phyloP scores from a whole-genome alignment of 108 stramenopile species.

The Chaetoceros muelleri region DNA sequence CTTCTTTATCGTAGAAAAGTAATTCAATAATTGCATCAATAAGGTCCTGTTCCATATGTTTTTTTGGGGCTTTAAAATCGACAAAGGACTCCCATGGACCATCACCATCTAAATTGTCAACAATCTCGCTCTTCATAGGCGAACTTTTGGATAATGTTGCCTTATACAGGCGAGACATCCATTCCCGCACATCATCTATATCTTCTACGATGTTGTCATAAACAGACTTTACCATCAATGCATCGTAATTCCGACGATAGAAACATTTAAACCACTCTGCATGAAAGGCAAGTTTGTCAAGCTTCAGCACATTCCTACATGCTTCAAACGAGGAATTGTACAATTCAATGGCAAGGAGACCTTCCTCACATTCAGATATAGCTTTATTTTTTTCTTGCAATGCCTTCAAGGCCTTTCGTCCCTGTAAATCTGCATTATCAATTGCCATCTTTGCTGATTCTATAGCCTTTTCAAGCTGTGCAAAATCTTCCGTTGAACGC shows the following conservation, averaged over 20 bases:
- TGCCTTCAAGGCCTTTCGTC: conserved; percentile 23
- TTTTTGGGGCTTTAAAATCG: conserved; percentile 40
- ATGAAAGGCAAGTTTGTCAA: conserved; percentile 76
- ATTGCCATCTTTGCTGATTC: conserved; percentile 32
- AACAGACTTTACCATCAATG: conserved; percentile 71
- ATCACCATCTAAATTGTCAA: conserved; percentile 8
- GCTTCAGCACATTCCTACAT: conserved; percentile 47
- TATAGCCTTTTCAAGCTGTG: conserved; percentile 27
- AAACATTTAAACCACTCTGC: conserved; percentile 72
- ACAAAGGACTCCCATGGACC: conserved; percentile 8
- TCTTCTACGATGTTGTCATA: conserved; percentile 71
- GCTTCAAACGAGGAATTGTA: conserved; percentile 66
- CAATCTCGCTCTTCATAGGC: conserved; percentile 63
- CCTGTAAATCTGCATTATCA: conserved; percentile 35
- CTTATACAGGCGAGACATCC: conserved; percentile 68
- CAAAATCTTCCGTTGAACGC: not conserved
- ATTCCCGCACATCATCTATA: conserved; percentile 69
- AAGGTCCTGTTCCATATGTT: conserved; percentile 51
- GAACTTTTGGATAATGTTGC: conserved; percentile 66
- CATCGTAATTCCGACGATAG: conserved; percentile 77
- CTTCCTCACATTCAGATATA: conserved; percentile 18
- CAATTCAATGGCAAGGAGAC: conserved; percentile 25
- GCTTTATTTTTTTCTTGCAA: conserved; percentile 23
- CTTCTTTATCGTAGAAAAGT: conserved; percentile 54
- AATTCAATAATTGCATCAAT: conserved; percentile 79